A percentile compares a stretch with the other conserved stretches of the same genome.
Conservation (phyloP, 345 rosid genomes). For the Melaleuca alternifolia region DNA sequence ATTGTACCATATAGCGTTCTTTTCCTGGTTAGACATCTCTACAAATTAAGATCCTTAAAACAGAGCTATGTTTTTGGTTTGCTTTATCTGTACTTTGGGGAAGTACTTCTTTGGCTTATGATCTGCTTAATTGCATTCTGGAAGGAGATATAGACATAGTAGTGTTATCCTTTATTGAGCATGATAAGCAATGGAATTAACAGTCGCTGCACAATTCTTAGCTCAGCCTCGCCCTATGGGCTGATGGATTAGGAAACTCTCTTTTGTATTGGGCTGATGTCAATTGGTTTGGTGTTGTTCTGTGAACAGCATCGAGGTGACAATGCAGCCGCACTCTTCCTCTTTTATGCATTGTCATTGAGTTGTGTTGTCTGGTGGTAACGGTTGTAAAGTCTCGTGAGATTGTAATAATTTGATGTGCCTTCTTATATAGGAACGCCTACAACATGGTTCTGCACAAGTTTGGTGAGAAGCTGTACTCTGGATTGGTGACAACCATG, state of each 20-base stretch:
- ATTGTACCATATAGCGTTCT: neutral
- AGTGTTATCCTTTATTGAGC: neutral
- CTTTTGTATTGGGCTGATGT: neutral
- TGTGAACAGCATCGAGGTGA: neutral
- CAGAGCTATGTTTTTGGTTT: neutral
- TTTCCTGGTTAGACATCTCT: neutral
- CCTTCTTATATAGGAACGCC: conserved; percentile 56
- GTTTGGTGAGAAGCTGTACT: conserved; percentile 81
- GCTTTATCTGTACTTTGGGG: neutral
- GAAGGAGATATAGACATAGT: neutral
- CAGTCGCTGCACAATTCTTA: neutral
- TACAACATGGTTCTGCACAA: conserved; percentile 99
- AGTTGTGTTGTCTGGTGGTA: neutral
- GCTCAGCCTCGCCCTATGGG: neutral
- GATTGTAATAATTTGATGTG: neutral
- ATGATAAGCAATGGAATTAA: neutral
- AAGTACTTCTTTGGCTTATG: neutral
- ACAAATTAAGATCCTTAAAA: neutral
- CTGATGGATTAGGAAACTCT: neutral
- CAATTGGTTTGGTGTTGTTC: neutral
- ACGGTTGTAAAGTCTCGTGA: neutral
- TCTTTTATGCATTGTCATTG: neutral
- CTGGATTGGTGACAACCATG: conserved; percentile 80
- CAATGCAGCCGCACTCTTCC: neutral
- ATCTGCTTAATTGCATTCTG: neutral